Percentiles rank a stretch among this genome's conserved stretches.
Evolutionary conservation across 2,329 filamentous ascomycete species (phyloP).

Genomic region (Colletotrichum paranaense): DNA sequence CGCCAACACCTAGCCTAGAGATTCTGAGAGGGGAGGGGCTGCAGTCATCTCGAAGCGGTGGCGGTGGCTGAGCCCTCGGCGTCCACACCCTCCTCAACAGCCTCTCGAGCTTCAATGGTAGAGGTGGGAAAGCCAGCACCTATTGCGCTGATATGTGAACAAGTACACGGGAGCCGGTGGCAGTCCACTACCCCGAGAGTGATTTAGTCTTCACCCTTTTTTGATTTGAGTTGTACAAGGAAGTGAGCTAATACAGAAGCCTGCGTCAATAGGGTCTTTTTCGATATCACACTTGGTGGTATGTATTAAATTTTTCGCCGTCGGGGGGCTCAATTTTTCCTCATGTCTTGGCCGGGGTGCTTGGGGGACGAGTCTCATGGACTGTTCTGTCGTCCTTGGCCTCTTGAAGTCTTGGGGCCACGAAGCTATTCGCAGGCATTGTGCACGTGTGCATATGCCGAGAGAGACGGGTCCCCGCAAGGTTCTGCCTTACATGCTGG

Average conservation of each 20-base stretch:
- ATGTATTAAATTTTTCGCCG: slow-evolving; percentile 10
- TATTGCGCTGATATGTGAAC: background rate
- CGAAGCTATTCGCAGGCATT: slow-evolving; percentile 1
- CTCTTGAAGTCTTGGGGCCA: background rate
- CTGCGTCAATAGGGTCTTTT: slow-evolving; percentile 67
- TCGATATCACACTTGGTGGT: slow-evolving; percentile 85
- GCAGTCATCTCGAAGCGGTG: background rate
- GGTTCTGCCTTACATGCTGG: background rate
- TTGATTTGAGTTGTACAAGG: background rate
- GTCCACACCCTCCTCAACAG: slow-evolving; percentile 5
- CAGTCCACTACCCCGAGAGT: background rate
- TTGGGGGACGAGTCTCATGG: background rate
- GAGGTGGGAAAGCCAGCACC: background rate
- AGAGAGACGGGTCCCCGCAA: background rate
- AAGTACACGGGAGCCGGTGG: background rate
- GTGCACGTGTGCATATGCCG: slow-evolving; percentile 7
- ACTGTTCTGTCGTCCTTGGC: background rate
- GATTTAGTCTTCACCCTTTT: background rate
- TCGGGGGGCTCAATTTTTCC: slow-evolving; percentile 43
- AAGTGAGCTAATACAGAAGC: slow-evolving; percentile 21
- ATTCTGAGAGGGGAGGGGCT: background rate
- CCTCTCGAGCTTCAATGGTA: background rate
- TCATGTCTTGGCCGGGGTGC: background rate
- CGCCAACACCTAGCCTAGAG: background rate
- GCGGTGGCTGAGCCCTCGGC: slow-evolving; percentile 22